Percentiles rank a stretch among this genome's conserved stretches.
phyloP scores from a whole-genome alignment of 106 monocot genomes.

The Platanthera guangdongensis region DNA sequence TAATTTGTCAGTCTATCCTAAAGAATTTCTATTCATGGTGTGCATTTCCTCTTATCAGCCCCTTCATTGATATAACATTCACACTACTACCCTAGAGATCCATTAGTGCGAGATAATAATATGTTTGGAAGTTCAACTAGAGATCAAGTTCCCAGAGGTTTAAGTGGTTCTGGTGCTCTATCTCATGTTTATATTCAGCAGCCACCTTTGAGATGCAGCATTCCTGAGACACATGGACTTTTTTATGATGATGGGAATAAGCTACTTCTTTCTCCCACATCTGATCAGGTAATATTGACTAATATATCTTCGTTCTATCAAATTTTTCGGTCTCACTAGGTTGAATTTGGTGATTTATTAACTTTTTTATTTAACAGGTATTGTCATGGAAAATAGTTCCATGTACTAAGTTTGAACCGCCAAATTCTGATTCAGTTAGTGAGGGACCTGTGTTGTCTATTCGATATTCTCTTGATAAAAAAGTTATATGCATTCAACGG shows the following conservation, averaged over 20 bases:
- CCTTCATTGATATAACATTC: neutral
- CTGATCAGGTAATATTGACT: conserved; percentile 63
- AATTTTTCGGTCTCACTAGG: neutral
- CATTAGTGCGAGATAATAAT: conserved; percentile 3
- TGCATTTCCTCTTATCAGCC: neutral
- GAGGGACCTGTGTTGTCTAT: conserved; percentile 80
- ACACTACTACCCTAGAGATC: neutral
- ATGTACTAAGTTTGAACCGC: conserved; percentile 44
- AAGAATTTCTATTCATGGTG: neutral
- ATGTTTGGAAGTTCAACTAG: conserved; percentile 25
- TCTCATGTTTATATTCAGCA: conserved; percentile 93
- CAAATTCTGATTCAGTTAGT: conserved; percentile 68
- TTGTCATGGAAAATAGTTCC: conserved; percentile 84
- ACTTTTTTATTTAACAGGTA: conserved; percentile 38
- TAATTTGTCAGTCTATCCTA: neutral
- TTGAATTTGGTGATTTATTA: neutral
- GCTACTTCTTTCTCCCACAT: conserved; percentile 79
- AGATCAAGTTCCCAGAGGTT: conserved; percentile 25
- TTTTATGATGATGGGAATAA: conserved; percentile 97
- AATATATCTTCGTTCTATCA: neutral
- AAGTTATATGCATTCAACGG: conserved; percentile 76
- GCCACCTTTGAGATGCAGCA: conserved; percentile 80
- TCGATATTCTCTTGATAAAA: conserved; percentile 78
- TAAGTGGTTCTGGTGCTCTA: conserved; percentile 56
- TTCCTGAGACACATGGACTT: conserved; percentile 86